Base-by-base conservation (phyloP, 176 grass and related monocot species). In the Themeda triandra region DNA sequence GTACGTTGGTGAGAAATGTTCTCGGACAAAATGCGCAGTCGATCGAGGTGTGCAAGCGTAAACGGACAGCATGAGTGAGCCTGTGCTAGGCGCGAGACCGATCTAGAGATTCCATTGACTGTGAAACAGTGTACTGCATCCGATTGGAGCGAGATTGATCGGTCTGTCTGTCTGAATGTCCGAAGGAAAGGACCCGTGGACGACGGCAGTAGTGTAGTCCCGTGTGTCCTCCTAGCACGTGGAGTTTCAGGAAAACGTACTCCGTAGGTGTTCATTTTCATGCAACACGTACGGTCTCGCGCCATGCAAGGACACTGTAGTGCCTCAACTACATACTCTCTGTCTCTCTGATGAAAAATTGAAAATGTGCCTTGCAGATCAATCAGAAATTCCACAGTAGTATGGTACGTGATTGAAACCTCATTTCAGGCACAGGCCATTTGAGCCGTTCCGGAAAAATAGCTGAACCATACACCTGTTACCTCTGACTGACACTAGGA, bases 91-190 rank as follows among this genome's bases (percentile, higher is more conserved):
- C 18, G 42, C 48, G 24, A 28, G 60, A 28, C 60, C 25, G 5
- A 24, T 48, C 60, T 62, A 62, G 66, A 86, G 83, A 90, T 66
- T 78, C 79, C 78, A 82, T 86, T 86, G 67, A 79, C 67, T 29
- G 37, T 0, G 0, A 66, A 79, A 82, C 63, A 78, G 82, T 82
- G 82, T 82, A 15, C 28, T 56, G 74, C 54, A 2, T 63, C 30
- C 73, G 6, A 25, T 17, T 67, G 46, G 36, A n/a, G n/a, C n/a
- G n/a, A 17, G 58, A 30, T 56, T 54, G 53, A 56, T 56, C 54
- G 8, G 33, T 17, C 11, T 17, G 30, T 40, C 42, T 27, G n/a
- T 69, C 45, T 32, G 10, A 1, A 71, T 72, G 23, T 37, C 75
- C 36, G 2, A 33, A 75, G 37, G 18, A 63, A 4, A 72, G 23